A percentile compares a stretch with the other conserved stretches of the same genome.
Conservation (phyloP, 768 basidiomycete species). For the Austroboletus festivus region DNA sequence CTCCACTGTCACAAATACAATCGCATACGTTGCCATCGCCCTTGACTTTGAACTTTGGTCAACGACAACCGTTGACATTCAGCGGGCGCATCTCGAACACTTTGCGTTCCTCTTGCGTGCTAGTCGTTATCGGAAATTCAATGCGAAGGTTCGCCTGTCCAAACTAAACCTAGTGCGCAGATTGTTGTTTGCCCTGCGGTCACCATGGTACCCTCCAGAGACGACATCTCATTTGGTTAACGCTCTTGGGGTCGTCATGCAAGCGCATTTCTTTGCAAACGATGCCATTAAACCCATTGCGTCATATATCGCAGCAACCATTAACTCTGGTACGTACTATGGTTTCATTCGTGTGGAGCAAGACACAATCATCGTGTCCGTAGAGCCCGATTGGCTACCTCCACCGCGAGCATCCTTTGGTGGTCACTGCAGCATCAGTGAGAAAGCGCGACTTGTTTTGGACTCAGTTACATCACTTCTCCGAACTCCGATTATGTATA, state of each 20-base stretch:
- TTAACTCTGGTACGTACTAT: constrained; percentile 56
- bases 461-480: constrained; percentile 62
- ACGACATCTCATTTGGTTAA: constrained; percentile 47
- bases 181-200: constrained; percentile 79
- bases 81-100: constrained; percentile 75
- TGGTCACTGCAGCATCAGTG: constrained; percentile 29
- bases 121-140: constrained; percentile 77
- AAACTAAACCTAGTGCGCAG: constrained; percentile 72
- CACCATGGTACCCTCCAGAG: constrained; percentile 67
- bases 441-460: constrained; percentile 69
- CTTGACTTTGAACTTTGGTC: constrained; percentile 93
- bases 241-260: constrained; percentile 57
- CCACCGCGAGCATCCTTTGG: constrained; percentile 15
- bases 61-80: constrained; percentile 65
- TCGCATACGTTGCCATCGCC: constrained; percentile 79
- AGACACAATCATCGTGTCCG: not conserved
- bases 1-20: constrained; percentile 78
- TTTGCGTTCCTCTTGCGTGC: constrained; percentile 70
- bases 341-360: not conserved
- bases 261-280: constrained; percentile 66
- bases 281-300: constrained; percentile 82
- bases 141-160: constrained; percentile 65
- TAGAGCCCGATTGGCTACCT: constrained; percentile 5
- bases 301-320: constrained; percentile 79
- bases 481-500: constrained; percentile 51